Evolutionary conservation across 768 basidiomycete genomes (phyloP), one percentile per base, ranked within the genome.

Genomic region (Cystobasidium ongulense): DNA sequence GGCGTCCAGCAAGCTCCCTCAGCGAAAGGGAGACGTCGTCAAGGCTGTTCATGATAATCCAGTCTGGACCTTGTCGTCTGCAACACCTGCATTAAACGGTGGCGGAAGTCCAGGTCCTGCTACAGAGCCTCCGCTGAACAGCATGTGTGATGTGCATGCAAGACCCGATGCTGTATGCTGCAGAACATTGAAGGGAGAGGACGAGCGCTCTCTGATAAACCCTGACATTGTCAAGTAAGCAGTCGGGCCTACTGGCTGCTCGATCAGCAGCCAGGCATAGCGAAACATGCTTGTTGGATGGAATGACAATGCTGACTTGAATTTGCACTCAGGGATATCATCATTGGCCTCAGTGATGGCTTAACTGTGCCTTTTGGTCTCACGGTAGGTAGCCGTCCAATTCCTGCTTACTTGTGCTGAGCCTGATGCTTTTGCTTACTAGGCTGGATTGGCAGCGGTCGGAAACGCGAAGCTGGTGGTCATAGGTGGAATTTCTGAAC

Each of bases 301-400:
- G n/a, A n/a, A n/a, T n/a, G n/a, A n/a, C n/a, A n/a, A n/a, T n/a
- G 17, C 63, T 38, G 43, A 65, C 36, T 17, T 35, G 23, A 11
- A n/a, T 10, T 41, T 52, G 18, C n/a, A 3, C 17, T 31, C 33
- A 71, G 73, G 18, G 73, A 74, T 31, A 54, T 74, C 43, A 53
- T 46, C 41, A 63, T 76, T 68, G 54, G 75, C 11, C 4, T 59
- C 1, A 25, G 0, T 35, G 15, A 57, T 46, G 31, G 23, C 41
- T 2, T 74, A 63, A 94, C 92, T 0, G 91, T 95, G 0, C 92
- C 92, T 0, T 95, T 95, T 80, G 92, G 92, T 10, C 83, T 95
- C 43, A 87, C 92, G 1, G 57, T 59, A 21, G 21, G 57, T 27
- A 15, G 2, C 33, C 33, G 2, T 29, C 17, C 43, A 46, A 46